Base-by-base conservation (phyloP, 2,329 filamentous ascomycete species). In the Apiospora aurea region DNA sequence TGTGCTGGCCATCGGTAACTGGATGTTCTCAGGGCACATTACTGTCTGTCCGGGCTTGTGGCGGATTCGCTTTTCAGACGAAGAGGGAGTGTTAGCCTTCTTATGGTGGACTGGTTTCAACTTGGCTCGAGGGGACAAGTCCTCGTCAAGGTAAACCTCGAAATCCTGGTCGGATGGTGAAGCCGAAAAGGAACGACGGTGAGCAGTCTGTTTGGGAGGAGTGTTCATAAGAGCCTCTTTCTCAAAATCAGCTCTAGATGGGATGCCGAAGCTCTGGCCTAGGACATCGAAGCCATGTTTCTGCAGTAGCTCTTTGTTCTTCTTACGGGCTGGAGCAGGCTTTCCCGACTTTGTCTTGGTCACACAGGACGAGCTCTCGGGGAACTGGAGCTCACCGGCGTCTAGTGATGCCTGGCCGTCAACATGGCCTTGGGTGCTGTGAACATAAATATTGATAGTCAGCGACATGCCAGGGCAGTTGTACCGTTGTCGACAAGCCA, bases 311-410 rank as follows among this genome's bases (percentile, higher is more conserved):
- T 68, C 75, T 4, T 72, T 71, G 34, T 69, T 53, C 70, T 77
- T 80, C 69, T 77, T 79, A 14, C 78, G 77, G 47, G 74, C 76
- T 13, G 78, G 53, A 14, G 76, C 78, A 21, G 75, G 76, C 24
- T 74, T 78, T 47, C 78, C 78, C 46, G 72, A 72, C 49, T 74
- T 77, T 5, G 75, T 77, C 21, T 68, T 76, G 18, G 77, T 78
- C 49, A 78, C 68, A 71, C 76, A 80, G 41, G 79, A 51, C 4
- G 71, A 41, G 24, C 67, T 71, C 14, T 69, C 68, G 69, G 76
- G 76, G 11, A 78, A 69, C 61, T 74, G 76, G 53, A 73, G 8
- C 41, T 44, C 66, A 18, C 21, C 29, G 10, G 57, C 34, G 18
- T 11, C 57, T 41, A 10, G 57, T 41, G 57, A 41, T n/a, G 34